Base-by-base conservation (phyloP, 768 basidiomycete genomes). In the Pisolithus tinctorius region DNA sequence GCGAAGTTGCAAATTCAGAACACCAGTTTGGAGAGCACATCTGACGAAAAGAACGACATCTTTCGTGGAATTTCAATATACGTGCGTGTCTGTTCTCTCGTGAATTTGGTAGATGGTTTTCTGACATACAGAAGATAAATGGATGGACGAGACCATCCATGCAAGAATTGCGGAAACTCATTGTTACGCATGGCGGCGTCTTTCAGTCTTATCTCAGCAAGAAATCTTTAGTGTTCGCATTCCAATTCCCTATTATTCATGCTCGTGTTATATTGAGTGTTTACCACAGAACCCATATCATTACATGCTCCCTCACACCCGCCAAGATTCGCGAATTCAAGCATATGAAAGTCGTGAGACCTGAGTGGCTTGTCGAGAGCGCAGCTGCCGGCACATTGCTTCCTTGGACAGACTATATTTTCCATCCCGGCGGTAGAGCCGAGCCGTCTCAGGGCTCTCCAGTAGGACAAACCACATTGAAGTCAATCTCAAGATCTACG, bases 1-100 rank as follows among this genome's bases (percentile, higher is more conserved):
- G 85, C 87, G 29, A 98, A 98, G 66, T 66, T 98, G 45, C 88
- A 88, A 58, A 82, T 91, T 4, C 88, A 93, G 69, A 90, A 92
- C 54, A 63, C 63, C 31, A 65, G 68, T 49, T 60, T 77, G 34
- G 62, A 66, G 26, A 53, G 47, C 20, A 58, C 55, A 14, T 52
- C 55, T 3, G 55, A 58, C 7, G 55, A 39, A 17, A 68, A 68
- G 36, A 76, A 73, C 38, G 64, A 72, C 51, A 79, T 96, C 34
- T 91, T 98, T 58, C 68, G 74, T 29, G 89, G 85, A 0, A 57
- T 94, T 26, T 73, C 84, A 0, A 83, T 97, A 45, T 91, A 97
- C 65, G 94, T 96, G 66, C 58, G 86, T 20, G 20, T 71, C 34
- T 48, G 9, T 27, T 48, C 29, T 17, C 8, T 47, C 14, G 30